A percentile compares a stretch with the other conserved stretches of the same genome.
These are phyloP conservation scores for Suillus subluteus DNA, from an alignment of 768 basidiomycete genomes.

Conservation along the genomic window DNA sequence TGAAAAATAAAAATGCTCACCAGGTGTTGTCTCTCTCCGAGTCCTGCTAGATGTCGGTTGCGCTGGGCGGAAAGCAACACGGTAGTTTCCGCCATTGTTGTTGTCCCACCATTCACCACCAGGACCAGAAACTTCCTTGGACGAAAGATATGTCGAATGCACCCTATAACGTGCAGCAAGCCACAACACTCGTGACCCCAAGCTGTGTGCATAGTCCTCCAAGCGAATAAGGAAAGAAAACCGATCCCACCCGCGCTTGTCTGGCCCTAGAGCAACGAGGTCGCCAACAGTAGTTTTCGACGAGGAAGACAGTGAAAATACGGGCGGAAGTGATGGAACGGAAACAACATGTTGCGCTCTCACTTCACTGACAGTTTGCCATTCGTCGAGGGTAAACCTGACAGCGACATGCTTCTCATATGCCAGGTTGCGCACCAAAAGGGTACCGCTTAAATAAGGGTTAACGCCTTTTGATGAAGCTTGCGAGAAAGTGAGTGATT, in stretches of 20 bases:
- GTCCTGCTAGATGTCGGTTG: slow-evolving; percentile 1
- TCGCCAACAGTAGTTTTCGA: not conserved
- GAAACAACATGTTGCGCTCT: slow-evolving; percentile 50
- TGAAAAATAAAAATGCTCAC: slow-evolving; percentile 14
- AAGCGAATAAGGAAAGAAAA: slow-evolving; percentile 68
- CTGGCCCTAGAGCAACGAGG: not conserved
- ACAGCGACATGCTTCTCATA: slow-evolving; percentile 87
- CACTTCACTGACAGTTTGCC: slow-evolving; percentile 93
- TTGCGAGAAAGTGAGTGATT: slow-evolving; percentile 37
- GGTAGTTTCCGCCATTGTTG: slow-evolving; percentile 78
- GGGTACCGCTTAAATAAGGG: slow-evolving; percentile 64
- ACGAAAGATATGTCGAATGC: slow-evolving; percentile 23
- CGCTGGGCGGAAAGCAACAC: slow-evolving; percentile 59
- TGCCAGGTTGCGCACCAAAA: slow-evolving; percentile 83
- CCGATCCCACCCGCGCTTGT: slow-evolving; percentile 51
- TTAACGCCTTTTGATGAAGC: slow-evolving; percentile 16
- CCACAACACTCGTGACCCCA: slow-evolving; percentile 58
- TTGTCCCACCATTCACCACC: slow-evolving; percentile 95
- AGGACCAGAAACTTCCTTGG: slow-evolving; percentile 35
- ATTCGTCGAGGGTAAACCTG: slow-evolving; percentile 91
- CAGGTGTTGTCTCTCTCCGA: slow-evolving; percentile 27
- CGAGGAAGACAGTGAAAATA: slow-evolving; percentile 22
- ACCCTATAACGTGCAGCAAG: slow-evolving; percentile 59
- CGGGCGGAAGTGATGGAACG: slow-evolving; percentile 40
- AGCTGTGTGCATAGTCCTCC: slow-evolving; percentile 63